A percentile compares a stretch with the other conserved stretches of the same genome.
phyloP scores from a whole-genome alignment of 257 asterid species.

The Oldenlandia corymbosa region DNA sequence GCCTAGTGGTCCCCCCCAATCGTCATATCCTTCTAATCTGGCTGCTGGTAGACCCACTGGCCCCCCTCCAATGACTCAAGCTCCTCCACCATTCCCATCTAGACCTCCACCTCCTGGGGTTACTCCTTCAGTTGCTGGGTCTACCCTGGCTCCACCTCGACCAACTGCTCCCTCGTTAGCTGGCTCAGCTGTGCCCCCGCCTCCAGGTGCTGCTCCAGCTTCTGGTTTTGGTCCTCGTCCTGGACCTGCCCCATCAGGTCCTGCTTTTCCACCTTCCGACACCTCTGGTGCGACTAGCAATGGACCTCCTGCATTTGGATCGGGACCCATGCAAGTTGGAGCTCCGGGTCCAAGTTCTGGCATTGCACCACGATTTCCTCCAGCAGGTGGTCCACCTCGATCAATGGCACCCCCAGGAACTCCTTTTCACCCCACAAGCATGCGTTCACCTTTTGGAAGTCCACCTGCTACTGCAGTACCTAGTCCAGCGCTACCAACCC shows the following conservation, averaged over 20 bases:
- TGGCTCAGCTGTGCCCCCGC: conserved; percentile 40
- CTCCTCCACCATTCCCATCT: conserved; percentile 54
- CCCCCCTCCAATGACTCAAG: conserved; percentile 61
- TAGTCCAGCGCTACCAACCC: conserved; percentile 56
- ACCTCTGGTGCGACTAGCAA: conserved; percentile 46
- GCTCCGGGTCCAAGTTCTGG: conserved; percentile 64
- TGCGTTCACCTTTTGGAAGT: conserved; percentile 71
- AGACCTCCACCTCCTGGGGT: conserved; percentile 87
- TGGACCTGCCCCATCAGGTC: conserved; percentile 44
- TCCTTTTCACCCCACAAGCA: conserved; percentile 48
- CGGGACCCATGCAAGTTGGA: conserved; percentile 47
- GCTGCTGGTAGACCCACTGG: conserved; percentile 49
- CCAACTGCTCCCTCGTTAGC: conserved; percentile 52
- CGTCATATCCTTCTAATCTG: conserved; percentile 46
- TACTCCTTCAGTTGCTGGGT: conserved; percentile 51
- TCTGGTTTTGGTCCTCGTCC: conserved; percentile 54
- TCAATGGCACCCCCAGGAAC: conserved; percentile 37
- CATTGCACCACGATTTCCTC: conserved; percentile 48
- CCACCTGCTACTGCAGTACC: conserved; percentile 55
- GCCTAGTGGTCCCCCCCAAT: conserved; percentile 50
- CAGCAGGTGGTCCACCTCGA: conserved; percentile 57
- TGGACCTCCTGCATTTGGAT: conserved; percentile 60
- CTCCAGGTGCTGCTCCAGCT: conserved; percentile 30
- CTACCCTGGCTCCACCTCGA: conserved; percentile 56
- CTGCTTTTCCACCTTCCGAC: conserved; percentile 39